Base-by-base conservation (phyloP, 2,329 filamentous ascomycete species). In the Colletotrichum sp. region DNA sequence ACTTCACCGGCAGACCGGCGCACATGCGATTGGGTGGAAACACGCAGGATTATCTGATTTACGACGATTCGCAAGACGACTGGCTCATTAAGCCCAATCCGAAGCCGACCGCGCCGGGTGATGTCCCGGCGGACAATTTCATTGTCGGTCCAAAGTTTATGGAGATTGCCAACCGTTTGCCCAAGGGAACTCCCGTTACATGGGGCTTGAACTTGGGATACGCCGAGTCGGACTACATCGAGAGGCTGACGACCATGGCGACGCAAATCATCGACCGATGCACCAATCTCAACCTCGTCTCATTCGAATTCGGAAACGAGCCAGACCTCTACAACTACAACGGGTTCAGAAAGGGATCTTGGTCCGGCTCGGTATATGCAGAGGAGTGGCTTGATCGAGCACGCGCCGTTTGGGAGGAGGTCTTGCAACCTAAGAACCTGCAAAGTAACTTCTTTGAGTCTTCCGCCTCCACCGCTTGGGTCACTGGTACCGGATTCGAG, bases 181-280 rank as follows among this genome's bases (percentile, higher is more conserved):
- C 73, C 7, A 73, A 73, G 21, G 73, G 73, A 16, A 75, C 73
- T 12, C 73, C 73, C 21, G 18, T 75, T 15, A 73, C 70, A 4
- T 75, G 73, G 73, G 73, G 73, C 12, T 48, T 75, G 34, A 75
- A 75, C 48, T n/a, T 75, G n/a, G 73, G 57, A 12, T 75, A 75
- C 21, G 30, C 18, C 36, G 64, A 75, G 64, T 43, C 69, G 38
- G 73, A 75, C 57, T 68, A 75, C 57, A 52, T 75, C 58, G 64
- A 75, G n/a, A 55, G 30, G 64, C 57, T 75, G 6, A 68, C 70
- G 12, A 75, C 73, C 13, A 75, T 75, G 73, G 73, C 58, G 6
- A 63, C 73, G 8, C 63, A 75, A 52, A 68, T 75, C 48, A 68
- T 75, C 57, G 73, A 75, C 26, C 55, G 73, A 12, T 75, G 73